Evolutionary conservation across 1,284 basidiomycete genomes (phyloP).

Genomic region (Rhodofomes roseus): DNA sequence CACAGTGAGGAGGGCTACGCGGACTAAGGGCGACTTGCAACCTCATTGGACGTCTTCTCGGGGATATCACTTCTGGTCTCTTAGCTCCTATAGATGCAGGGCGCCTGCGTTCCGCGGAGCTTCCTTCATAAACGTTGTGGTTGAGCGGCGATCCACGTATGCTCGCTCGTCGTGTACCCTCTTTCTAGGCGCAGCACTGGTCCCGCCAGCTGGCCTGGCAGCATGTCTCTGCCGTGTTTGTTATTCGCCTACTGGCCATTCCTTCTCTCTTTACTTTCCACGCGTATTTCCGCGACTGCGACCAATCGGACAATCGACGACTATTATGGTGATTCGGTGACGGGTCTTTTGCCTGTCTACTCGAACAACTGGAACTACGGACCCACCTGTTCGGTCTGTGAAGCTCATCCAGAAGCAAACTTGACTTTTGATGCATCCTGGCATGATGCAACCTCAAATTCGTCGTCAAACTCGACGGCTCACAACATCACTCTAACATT

Average conservation of each 20-base stretch:
- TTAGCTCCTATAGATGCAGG: background rate
- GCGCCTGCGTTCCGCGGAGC: background rate
- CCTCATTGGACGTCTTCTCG: background rate
- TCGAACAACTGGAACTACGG: background rate
- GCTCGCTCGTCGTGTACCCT: background rate
- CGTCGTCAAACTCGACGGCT: background rate
- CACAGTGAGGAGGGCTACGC: too few species aligned
- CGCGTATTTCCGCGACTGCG: background rate
- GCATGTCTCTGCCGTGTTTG: background rate
- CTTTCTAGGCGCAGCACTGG: background rate
- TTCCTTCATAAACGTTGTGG: background rate
- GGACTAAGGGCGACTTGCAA: background rate
- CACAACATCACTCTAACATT: background rate
- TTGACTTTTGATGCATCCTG: background rate
- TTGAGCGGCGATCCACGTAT: background rate
- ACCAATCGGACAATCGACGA: slow-evolving; percentile 2
- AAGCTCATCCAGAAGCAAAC: background rate
- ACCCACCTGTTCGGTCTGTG: background rate
- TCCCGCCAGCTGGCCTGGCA: background rate
- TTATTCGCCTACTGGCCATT: background rate
- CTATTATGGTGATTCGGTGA: slow-evolving; percentile 6
- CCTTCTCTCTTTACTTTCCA: background rate
- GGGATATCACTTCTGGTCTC: background rate
- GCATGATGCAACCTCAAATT: background rate
- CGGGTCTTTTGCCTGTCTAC: background rate